A percentile compares a stretch with the other conserved stretches of the same genome.
Evolutionary conservation across 176 grass and related monocot species (phyloP).

Genomic region (Pontederia paniculata): DNA sequence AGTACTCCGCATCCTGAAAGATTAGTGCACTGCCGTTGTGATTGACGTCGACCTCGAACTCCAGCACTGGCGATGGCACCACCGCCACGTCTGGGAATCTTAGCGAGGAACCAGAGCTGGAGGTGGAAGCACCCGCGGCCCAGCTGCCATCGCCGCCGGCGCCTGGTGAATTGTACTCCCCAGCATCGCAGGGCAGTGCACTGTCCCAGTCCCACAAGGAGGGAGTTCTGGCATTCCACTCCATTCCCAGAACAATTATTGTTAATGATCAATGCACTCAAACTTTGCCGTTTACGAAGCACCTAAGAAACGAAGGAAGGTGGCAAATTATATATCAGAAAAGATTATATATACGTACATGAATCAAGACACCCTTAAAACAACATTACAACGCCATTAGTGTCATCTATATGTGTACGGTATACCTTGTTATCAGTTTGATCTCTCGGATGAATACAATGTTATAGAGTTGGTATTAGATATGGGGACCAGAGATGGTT

Average conservation of each 20-base stretch:
- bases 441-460: too few relatives aligned
- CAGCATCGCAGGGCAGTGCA: background rate
- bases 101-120: slow-evolving; percentile 17
- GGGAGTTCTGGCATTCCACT: slow-evolving; percentile 42
- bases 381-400: too few relatives aligned
- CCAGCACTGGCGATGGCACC: background rate
- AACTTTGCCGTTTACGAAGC: too few relatives aligned
- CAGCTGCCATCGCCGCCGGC: background rate
- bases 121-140: slow-evolving; percentile 1
- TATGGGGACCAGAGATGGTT: too few relatives aligned
- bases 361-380: too few relatives aligned
- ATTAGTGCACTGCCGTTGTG: background rate
- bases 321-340: too few relatives aligned
- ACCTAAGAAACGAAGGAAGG: too few relatives aligned
- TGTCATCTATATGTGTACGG: too few relatives aligned
- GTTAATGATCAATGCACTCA: too few relatives aligned
- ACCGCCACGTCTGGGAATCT: background rate
- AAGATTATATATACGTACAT: too few relatives aligned
- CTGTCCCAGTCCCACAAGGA: slow-evolving; percentile 86
- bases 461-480: too few relatives aligned
- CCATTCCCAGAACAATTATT: slow-evolving; percentile 20
- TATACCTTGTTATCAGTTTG: too few relatives aligned
- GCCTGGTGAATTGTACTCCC: background rate
- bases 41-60: background rate
- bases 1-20: background rate